A percentile compares a stretch with the other conserved stretches of the same genome.
Evolutionary conservation across 2,329 filamentous ascomycete genomes (phyloP).

Genomic region (Cryphonectria nitschkei): DNA sequence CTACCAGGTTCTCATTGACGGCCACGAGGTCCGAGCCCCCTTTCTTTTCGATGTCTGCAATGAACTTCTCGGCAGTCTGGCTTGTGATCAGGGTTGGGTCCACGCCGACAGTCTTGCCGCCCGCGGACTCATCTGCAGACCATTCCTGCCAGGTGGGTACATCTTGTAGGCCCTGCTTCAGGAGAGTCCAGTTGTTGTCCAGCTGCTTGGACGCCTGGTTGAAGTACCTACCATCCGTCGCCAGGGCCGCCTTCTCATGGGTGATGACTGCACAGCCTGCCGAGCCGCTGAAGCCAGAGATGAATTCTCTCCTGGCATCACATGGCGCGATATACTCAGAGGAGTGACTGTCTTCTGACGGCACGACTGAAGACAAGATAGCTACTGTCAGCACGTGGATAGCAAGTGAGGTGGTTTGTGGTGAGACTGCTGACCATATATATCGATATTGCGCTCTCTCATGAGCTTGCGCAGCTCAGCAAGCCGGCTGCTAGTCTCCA

Average conservation of each 20-base stretch:
- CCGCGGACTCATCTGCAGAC: slow-evolving; percentile 83
- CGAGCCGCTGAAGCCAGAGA: slow-evolving; percentile 93
- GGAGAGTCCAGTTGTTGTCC: slow-evolving; percentile 84
- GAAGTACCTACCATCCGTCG: slow-evolving; percentile 97
- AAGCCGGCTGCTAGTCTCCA: slow-evolving; percentile 79
- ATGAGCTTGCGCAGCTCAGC: slow-evolving; percentile 80
- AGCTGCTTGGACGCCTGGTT: slow-evolving; percentile 93
- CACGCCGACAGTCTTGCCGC: slow-evolving; percentile 86
- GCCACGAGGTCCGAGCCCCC: slow-evolving; percentile 78
- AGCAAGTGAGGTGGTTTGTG: slow-evolving; percentile 28
- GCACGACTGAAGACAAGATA: slow-evolving; percentile 68
- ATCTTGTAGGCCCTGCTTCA: slow-evolving; percentile 92
- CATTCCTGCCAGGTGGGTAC: slow-evolving; percentile 98
- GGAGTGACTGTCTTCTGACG: slow-evolving; percentile 95
- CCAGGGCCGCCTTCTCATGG: slow-evolving; percentile 81
- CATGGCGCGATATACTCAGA: slow-evolving; percentile 98
- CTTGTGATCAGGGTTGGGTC: slow-evolving; percentile 86
- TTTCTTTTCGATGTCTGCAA: slow-evolving; percentile 84
- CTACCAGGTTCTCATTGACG: slow-evolving; percentile 83
- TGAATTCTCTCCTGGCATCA: slow-evolving; percentile 87
- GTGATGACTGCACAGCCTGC: slow-evolving; percentile 92
- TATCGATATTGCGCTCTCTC: slow-evolving; percentile 82
- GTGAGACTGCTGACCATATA: slow-evolving; percentile 73
- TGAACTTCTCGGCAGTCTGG: slow-evolving; percentile 66
- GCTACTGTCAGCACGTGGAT: slow-evolving; percentile 40